A percentile compares a stretch with the other conserved stretches of the same genome.
Evolutionary conservation across 1,284 basidiomycete species (phyloP).

Genomic region (Papiliotrema laurentii): DNA sequence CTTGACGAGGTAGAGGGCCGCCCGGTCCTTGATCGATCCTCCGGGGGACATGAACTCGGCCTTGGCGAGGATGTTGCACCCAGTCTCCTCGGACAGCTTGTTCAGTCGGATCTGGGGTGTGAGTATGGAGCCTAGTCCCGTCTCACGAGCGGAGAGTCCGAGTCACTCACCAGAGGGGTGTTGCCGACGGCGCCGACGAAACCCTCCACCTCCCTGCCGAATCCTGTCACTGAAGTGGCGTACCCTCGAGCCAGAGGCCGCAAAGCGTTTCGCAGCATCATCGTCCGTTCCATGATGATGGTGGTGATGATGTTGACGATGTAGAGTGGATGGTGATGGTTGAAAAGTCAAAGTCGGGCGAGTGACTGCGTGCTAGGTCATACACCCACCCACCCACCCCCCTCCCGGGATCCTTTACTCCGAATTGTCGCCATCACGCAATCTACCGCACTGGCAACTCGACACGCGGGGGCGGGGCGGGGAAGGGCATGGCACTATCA

Average conservation of each 20-base stretch:
- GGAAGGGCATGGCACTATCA: no score
- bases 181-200: slow-evolving; percentile 89
- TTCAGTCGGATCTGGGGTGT: slow-evolving; percentile 69
- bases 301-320: not conserved
- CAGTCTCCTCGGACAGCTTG: slow-evolving; percentile 77
- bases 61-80: slow-evolving; percentile 87
- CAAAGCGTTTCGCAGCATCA: slow-evolving; percentile 8
- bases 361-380: no score
- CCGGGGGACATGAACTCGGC: slow-evolving; percentile 98
- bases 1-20: slow-evolving; percentile 81
- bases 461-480: no score
- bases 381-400: no score
- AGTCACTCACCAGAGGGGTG: slow-evolving; percentile 75
- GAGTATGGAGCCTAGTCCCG: not conserved
- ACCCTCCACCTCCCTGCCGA: slow-evolving; percentile 60
- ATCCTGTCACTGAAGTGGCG: slow-evolving; percentile 33
- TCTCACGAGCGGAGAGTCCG: not conserved
- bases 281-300: not conserved
- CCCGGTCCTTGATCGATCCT: slow-evolving; percentile 98
- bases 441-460: no score
- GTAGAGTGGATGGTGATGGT: not conserved
- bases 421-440: no score
- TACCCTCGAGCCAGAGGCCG: slow-evolving; percentile 23
- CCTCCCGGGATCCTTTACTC: no score
- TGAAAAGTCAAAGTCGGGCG: not conserved